These are phyloP conservation scores for Aspergillus sclerotiicarbonarius DNA, from an alignment of 495 filamentous ascomycete species.

Conservation along the genomic window DNA sequence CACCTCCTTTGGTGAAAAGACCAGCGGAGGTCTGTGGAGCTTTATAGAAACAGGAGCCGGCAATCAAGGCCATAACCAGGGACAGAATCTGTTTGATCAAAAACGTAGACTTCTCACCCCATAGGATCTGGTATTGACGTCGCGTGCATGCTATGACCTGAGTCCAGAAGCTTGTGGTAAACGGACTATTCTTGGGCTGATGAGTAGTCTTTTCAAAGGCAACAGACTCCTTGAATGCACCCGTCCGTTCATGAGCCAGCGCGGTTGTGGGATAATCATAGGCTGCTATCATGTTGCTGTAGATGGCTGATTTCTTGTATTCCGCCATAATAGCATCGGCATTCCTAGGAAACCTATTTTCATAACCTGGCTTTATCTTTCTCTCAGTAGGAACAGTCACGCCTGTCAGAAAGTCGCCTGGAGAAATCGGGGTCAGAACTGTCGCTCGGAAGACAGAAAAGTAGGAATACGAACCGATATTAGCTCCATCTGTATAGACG, in stretches of 20 bases:
- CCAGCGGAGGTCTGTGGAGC: conserved; percentile 39
- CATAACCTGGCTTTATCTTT: conserved; percentile 53
- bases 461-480: conserved; percentile 36
- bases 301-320: conserved; percentile 42
- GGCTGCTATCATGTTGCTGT: conserved; percentile 38
- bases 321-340: conserved; percentile 36
- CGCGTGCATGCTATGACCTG: conserved; percentile 57
- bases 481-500: conserved; percentile 61
- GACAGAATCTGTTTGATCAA: conserved; percentile 56
- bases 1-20: conserved; percentile 53
- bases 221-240: conserved; percentile 49
- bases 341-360: conserved; percentile 46
- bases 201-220: conserved; percentile 43
- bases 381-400: conserved; percentile 69
- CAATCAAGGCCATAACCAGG: conserved; percentile 38
- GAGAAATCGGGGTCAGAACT: neutral
- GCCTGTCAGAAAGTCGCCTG: conserved; percentile 65
- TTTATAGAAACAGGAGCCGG: conserved; percentile 42
- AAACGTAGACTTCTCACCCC: conserved; percentile 59
- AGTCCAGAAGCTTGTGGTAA: conserved; percentile 56
- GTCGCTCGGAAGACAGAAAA: too few relatives aligned
- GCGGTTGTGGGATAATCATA: conserved; percentile 50
- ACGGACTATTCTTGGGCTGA: conserved; percentile 43
- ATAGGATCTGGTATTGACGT: conserved; percentile 57
- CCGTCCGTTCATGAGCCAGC: conserved; percentile 40